These are phyloP conservation scores for Rhizopogon sp. DNA, from an alignment of 768 basidiomycete species.

Conservation along the genomic window DNA sequence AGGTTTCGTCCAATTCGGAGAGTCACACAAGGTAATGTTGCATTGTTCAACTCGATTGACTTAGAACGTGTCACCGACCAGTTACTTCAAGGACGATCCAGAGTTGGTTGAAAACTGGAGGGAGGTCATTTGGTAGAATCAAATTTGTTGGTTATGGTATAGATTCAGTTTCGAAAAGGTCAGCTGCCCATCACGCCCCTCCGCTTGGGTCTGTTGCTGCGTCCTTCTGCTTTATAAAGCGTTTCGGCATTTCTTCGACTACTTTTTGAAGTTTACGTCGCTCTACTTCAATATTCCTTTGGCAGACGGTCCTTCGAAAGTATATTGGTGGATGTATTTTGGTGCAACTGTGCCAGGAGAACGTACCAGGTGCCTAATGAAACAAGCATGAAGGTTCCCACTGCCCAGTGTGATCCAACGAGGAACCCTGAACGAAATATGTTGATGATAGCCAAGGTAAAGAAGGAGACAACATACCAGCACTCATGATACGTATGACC, in stretches of 20 bases:
- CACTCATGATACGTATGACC: slow-evolving; percentile 60
- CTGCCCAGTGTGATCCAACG: slow-evolving; percentile 74
- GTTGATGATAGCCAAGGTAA: slow-evolving; percentile 1
- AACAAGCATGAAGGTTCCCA: slow-evolving; percentile 65
- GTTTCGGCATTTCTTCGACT: slow-evolving; percentile 57
- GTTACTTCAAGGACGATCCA: slow-evolving; percentile 48
- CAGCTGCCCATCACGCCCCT: neutral
- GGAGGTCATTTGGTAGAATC: slow-evolving; percentile 52
- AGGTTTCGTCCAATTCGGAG: slow-evolving; percentile 71
- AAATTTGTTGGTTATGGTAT: neutral
- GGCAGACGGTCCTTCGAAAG: slow-evolving; percentile 56
- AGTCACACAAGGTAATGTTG: slow-evolving; percentile 51
- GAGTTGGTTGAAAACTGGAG: slow-evolving; percentile 76
- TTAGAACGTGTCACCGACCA: neutral
- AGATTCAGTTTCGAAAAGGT: neutral
- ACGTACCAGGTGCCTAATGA: slow-evolving; percentile 69
- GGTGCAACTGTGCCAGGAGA: neutral
- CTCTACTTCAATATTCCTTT: slow-evolving; percentile 49
- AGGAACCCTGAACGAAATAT: slow-evolving; percentile 42
- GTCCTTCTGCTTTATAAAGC: slow-evolving; percentile 41
- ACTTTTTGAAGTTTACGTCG: slow-evolving; percentile 49
- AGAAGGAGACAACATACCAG: slow-evolving; percentile 41
- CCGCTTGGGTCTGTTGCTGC: slow-evolving; percentile 9
- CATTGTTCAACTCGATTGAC: neutral
- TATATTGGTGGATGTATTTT: neutral